Evolutionary conservation across 805 yeast species (phyloP).

Genomic region (Wickerhamomyces queroliae): DNA sequence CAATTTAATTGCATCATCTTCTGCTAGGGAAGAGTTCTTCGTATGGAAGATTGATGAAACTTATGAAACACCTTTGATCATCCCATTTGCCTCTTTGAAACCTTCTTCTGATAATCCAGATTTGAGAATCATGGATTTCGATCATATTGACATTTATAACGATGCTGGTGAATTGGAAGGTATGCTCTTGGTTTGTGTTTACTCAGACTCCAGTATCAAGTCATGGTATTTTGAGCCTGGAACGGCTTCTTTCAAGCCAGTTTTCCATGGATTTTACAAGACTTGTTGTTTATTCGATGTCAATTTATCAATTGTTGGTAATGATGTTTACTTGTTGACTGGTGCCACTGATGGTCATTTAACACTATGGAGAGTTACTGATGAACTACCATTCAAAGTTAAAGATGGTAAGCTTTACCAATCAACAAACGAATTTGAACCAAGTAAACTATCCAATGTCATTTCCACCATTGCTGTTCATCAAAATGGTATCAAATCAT

Average conservation of each 20-base stretch:
- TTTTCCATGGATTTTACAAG: constrained; percentile 49
- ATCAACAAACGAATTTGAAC: neutral
- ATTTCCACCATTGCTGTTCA: constrained; percentile 52
- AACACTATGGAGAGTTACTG: constrained; percentile 51
- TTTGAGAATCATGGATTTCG: constrained; percentile 85
- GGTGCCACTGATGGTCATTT: constrained; percentile 85
- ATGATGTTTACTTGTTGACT: constrained; percentile 34
- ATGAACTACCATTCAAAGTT: constrained; percentile 17
- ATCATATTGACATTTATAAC: constrained; percentile 33
- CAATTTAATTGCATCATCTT: constrained; percentile 45
- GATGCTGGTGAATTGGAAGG: constrained; percentile 28
- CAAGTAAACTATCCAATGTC: constrained; percentile 20
- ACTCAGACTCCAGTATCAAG: constrained; percentile 77
- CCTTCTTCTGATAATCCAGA: constrained; percentile 65
- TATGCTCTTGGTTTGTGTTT: constrained; percentile 60
- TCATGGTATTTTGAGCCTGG: constrained; percentile 48
- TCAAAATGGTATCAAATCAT: constrained; percentile 77
- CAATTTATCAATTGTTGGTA: constrained; percentile 32
- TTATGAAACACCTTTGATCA: constrained; percentile 37
- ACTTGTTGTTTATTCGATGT: constrained; percentile 75
- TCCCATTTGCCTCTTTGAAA: constrained; percentile 45
- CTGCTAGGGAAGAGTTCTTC: constrained; percentile 85
- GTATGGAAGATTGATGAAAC: constrained; percentile 60
- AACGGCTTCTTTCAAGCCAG: constrained; percentile 32
- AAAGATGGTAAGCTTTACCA: constrained; percentile 6